Base-by-base conservation (phyloP, 495 filamentous ascomycete genomes). In the Rostrohypoxylon terebratum region DNA sequence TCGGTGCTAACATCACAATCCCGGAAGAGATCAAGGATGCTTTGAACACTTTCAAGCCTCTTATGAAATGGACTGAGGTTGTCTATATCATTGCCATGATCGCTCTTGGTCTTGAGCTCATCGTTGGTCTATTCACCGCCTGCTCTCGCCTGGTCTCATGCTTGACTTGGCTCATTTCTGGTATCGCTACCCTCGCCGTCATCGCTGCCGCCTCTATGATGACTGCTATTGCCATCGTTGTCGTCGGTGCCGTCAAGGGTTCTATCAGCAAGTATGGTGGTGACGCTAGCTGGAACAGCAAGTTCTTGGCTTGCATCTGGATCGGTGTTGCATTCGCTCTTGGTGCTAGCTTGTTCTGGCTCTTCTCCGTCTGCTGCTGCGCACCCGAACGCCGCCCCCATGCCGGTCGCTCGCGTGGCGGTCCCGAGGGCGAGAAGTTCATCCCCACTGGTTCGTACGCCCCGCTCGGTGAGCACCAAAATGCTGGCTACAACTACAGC, bases 331-430 rank as follows among this genome's bases (percentile, higher is more conserved):
- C 85, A 34, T 96, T 96, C 79, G 89, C 91, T 50, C 72, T 93
- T 21, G 92, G 77, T 53, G 89, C 89, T 13, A 86, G 86, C 64
- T 72, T 97, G 73, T 97, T 97, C 90, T 98, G 95, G 95, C 83
- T 92, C 72, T 88, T 97, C 80, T 93, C 89, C 80, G 85, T 89
- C 63, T 98, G 95, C 91, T 98, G 94, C 89, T 97, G 95, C 85
- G 75, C 79, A 58, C 82, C 80, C 51, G 83, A 83, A 74, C 75
- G 81, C 63, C 74, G 77, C 40, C 64, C 72, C 13, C 53, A 76
- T 64, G 66, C 72, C 59, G 59, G 66, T 25, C 16, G 51, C 20
- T 48, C 63, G 18, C 23, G 64, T 14, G 40, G 48, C 63, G 66
- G 64, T 66, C 68, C 68, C 48, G 77, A 76, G 57, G 51, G 44